Conservation (phyloP, 1,139 yeast genomes). For the Hemisphaericaspora xylofermentans region DNA sequence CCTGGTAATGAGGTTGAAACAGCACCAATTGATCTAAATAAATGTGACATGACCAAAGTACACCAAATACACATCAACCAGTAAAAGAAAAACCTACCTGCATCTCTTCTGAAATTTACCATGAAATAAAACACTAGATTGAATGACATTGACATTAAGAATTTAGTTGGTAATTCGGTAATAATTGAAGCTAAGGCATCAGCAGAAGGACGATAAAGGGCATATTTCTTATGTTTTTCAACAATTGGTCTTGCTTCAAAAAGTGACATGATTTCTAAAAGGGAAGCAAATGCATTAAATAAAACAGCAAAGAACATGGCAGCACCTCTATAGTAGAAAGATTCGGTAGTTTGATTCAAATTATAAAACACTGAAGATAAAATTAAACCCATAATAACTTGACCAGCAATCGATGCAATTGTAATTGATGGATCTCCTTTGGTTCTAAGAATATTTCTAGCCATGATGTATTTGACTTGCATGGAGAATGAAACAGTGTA, state of each 20-base stretch:
- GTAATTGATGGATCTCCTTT: slow-evolving; percentile 69
- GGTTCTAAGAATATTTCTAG: slow-evolving; percentile 63
- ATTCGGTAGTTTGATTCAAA: slow-evolving; percentile 44
- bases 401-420: slow-evolving; percentile 57
- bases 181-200: slow-evolving; percentile 60
- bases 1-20: slow-evolving; percentile 52
- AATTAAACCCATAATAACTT: slow-evolving; percentile 70
- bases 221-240: slow-evolving; percentile 60
- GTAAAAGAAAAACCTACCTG: slow-evolving; percentile 62
- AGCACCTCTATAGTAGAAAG: slow-evolving; percentile 59
- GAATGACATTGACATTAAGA: slow-evolving; percentile 44
- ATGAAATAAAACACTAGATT: slow-evolving; percentile 55
- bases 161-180: slow-evolving; percentile 58
- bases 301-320: slow-evolving; percentile 56
- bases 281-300: slow-evolving; percentile 55
- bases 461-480: slow-evolving; percentile 62
- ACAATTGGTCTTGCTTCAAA: slow-evolving; percentile 60
- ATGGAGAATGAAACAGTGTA: slow-evolving; percentile 63
- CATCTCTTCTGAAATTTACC: slow-evolving; percentile 52
- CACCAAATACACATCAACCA: slow-evolving; percentile 44
- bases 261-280: slow-evolving; percentile 57
- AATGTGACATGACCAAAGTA: slow-evolving; percentile 53
- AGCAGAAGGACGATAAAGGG: slow-evolving; percentile 66
- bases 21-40: slow-evolving; percentile 62
- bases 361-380: slow-evolving; percentile 68